A percentile compares a stretch with the other conserved stretches of the same genome.
These are phyloP conservation scores for Saturnispora mendoncae DNA, from an alignment of 805 yeast species.

Conservation along the genomic window DNA sequence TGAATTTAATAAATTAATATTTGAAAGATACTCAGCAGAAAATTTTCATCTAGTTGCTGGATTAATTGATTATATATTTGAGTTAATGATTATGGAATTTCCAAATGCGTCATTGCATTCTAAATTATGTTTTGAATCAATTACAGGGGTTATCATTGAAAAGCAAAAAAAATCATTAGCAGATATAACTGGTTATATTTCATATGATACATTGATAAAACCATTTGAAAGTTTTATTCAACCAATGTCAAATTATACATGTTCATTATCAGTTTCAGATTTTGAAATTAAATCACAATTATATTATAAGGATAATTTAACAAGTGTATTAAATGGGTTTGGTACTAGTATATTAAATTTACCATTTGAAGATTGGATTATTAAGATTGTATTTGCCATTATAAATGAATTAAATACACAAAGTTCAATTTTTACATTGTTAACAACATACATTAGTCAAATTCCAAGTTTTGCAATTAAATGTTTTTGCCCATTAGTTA, in stretches of 20 bases:
- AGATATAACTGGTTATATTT: constrained; percentile 20
- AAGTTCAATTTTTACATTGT: constrained; percentile 27
- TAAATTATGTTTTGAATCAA: constrained; percentile 28
- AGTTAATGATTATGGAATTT: constrained; percentile 19
- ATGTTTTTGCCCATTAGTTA: constrained; percentile 24
- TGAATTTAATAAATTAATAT: constrained; percentile 17
- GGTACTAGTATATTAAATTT: constrained; percentile 9
- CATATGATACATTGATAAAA: constrained; percentile 18
- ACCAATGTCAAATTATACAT: constrained; percentile 31
- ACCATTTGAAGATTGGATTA: constrained; percentile 26
- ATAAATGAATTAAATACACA: constrained; percentile 26
- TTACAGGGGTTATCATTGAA: constrained; percentile 33
- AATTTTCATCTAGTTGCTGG: constrained; percentile 18
- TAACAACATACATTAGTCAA: constrained; percentile 27
- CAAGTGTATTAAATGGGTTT: constrained; percentile 14
- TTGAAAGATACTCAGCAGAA: constrained; percentile 10
- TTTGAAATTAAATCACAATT: constrained; percentile 14
- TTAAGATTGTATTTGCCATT: constrained; percentile 27
- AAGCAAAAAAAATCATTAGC: constrained; percentile 17
- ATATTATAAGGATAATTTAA: constrained; percentile 13
- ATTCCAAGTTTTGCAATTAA: constrained; percentile 23
- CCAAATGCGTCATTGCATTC: constrained; percentile 18
- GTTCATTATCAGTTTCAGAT: constrained; percentile 26
- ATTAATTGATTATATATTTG: constrained; percentile 25
- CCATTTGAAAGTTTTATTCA: constrained; percentile 19